Evolutionary conservation across 2,329 filamentous ascomycete species (phyloP).

Genomic region (Clonostachys solani): DNA sequence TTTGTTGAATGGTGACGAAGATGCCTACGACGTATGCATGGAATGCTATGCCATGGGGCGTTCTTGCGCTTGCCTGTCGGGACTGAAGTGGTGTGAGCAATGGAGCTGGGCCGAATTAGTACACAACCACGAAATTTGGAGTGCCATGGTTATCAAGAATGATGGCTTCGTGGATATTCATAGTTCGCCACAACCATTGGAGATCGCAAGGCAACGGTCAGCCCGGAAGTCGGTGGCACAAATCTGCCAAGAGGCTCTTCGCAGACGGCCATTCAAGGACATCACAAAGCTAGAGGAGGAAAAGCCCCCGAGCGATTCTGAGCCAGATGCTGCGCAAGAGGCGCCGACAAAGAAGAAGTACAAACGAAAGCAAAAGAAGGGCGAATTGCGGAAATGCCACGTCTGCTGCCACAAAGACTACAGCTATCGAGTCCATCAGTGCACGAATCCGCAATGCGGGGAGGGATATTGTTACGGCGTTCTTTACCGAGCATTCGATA

Average conservation of each 20-base stretch:
- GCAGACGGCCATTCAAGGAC: constrained; percentile 76
- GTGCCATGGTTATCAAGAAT: constrained; percentile 70
- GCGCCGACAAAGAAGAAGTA: constrained; percentile 58
- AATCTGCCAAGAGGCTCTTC: constrained; percentile 88
- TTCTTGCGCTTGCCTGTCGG: constrained; percentile 84
- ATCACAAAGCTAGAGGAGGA: constrained; percentile 57
- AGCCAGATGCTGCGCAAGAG: constrained; percentile 61
- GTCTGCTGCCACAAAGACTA: constrained; percentile 79
- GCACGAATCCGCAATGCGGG: constrained; percentile 64
- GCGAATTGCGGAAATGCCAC: constrained; percentile 64
- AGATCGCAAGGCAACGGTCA: constrained; percentile 61
- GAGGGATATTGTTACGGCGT: constrained; percentile 90
- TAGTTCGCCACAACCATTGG: constrained; percentile 64
- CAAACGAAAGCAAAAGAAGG: constrained; percentile 47
- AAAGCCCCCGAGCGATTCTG: constrained; percentile 43
- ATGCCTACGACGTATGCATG: constrained; percentile 96
- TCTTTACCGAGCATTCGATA: constrained; percentile 85
- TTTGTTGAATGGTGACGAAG: constrained; percentile 63
- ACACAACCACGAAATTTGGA: constrained; percentile 78
- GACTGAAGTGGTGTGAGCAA: constrained; percentile 87
- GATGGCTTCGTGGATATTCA: constrained; percentile 63
- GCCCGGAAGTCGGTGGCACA: constrained; percentile 81
- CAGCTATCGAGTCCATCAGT: constrained; percentile 80
- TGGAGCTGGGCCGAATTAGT: constrained; percentile 79
- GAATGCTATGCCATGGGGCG: constrained; percentile 98